Base-by-base conservation (phyloP, 805 yeast species). In the Yamadazyma akitaensis region DNA sequence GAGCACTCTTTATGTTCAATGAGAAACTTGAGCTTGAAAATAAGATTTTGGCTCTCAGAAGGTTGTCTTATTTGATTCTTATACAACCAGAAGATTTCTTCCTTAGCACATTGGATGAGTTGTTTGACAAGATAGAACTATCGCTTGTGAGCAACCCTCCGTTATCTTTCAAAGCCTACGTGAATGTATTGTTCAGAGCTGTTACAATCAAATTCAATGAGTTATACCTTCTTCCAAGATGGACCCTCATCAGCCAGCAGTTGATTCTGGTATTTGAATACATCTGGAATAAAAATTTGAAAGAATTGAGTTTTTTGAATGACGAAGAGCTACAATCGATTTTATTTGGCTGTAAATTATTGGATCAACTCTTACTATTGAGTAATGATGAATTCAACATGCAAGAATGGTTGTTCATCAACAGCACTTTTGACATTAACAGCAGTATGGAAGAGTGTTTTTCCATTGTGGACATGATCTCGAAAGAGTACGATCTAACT, bases 371-470 rank as follows among this genome's bases (percentile, higher is more conserved):
- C 18, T 61, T 92, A 17, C 71, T 85, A 1, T 54, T 90, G 47
- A 80, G 82, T 32, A 75, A 76, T 36, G 97, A 91, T 59, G 96
- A 89, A 48, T 75, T 92, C 71, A 84, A 82, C 64, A 59, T 80
- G 63, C 60, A 79, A 51, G 94, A 89, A 57, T 92, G 98, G 98
- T 68, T 94, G 1, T 94, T 89, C 59, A 78, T 92, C 10, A 75
- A 82, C 24, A 88, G 85, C 55, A 81, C 79, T 14, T 73, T 81
- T 14, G 84, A 81, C 49, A 81, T 84, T 16, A 72, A 78, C 26
- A 40, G 34, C 36, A 75, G 72, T 54, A 72, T 74, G 14, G 45
- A 54, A 16, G 42, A 47, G 16, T 10, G 19, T 12, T 51, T 60
- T 11, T 72, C 81, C 0, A 55, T 81, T 12, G 64, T 81, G 19